Evolutionary conservation across 768 basidiomycete species (phyloP).

Genomic region (Auriscalpium vulgare): DNA sequence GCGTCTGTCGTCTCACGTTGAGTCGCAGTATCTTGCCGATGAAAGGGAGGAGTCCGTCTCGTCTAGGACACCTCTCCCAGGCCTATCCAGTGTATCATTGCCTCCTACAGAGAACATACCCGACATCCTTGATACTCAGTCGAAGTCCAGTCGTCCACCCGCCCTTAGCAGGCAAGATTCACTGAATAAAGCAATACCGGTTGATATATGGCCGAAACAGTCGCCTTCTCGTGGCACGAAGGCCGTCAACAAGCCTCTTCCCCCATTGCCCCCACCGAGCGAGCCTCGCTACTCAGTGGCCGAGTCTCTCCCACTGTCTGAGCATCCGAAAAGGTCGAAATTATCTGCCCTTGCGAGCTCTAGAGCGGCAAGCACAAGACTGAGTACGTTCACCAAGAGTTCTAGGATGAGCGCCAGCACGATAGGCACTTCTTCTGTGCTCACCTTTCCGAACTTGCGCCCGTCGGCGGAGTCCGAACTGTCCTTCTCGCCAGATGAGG

Average conservation of each 20-base stretch:
- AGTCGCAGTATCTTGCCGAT: not conserved
- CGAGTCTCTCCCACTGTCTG: constrained; percentile 7
- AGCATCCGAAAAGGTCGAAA: constrained; percentile 43
- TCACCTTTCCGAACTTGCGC: constrained; percentile 64
- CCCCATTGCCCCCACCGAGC: constrained; percentile 24
- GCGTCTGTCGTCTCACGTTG: constrained; percentile 18
- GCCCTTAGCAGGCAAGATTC: not conserved
- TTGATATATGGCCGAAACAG: constrained; percentile 11
- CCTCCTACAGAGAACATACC: constrained; percentile 40
- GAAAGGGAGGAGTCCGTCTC: constrained; percentile 24
- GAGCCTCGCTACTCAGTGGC: constrained; percentile 10
- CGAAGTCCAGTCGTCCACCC: constrained; percentile 30
- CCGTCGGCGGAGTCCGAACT: constrained; percentile 52
- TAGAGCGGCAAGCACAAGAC: constrained; percentile 23
- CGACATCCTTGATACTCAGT: constrained; percentile 45
- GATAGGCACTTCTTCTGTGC: constrained; percentile 50
- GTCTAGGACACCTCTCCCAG: constrained; percentile 30
- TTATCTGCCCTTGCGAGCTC: constrained; percentile 63
- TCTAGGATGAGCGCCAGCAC: constrained; percentile 23
- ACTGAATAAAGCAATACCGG: constrained; percentile 5
- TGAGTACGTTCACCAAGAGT: constrained; percentile 46
- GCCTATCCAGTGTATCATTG: constrained; percentile 26
- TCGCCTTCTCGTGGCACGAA: not conserved
- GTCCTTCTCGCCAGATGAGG: constrained; percentile 13
- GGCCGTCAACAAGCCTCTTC: constrained; percentile 14